Evolutionary conservation across 2,329 filamentous ascomycete species (phyloP).

Genomic region (Pseudogymnoascus sp.): DNA sequence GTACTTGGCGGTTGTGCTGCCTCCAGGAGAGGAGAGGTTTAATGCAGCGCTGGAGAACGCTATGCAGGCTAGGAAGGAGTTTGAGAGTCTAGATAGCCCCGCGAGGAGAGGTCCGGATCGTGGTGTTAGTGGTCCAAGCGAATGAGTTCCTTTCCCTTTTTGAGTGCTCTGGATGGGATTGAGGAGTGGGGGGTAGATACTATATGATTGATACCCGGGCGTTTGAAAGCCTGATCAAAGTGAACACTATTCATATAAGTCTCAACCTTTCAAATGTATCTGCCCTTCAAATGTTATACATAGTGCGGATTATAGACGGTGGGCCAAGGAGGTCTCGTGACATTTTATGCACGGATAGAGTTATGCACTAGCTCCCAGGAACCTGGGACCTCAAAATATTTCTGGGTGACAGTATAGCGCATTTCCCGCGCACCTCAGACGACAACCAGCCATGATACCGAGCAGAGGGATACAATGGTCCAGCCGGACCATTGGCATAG

Average conservation of each 20-base stretch:
- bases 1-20: constrained; percentile 85
- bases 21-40: constrained; percentile 83
- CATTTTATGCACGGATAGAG: background rate
- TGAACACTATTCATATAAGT: background rate
- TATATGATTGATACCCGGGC: background rate
- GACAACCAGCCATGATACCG: constrained; percentile 40
- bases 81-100: constrained; percentile 57
- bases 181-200: background rate
- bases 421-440: constrained; percentile 12
- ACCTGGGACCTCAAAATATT: constrained; percentile 23
- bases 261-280: background rate
- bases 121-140: constrained; percentile 13
- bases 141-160: constrained; percentile 5
- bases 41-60: constrained; percentile 88
- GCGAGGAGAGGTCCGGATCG: constrained; percentile 25
- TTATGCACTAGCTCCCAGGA: constrained; percentile 4
- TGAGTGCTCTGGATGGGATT: background rate
- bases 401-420: constrained; percentile 17
- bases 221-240: background rate
- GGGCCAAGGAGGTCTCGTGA: background rate
- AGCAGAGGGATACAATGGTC: constrained; percentile 44
- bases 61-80: constrained; percentile 74
- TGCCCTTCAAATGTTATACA: background rate
- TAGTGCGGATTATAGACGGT: background rate
- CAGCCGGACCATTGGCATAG: constrained; percentile 34